Evolutionary conservation across 371 early-diverging fungal species (phyloP).

Genomic region (Circinella minor): DNA sequence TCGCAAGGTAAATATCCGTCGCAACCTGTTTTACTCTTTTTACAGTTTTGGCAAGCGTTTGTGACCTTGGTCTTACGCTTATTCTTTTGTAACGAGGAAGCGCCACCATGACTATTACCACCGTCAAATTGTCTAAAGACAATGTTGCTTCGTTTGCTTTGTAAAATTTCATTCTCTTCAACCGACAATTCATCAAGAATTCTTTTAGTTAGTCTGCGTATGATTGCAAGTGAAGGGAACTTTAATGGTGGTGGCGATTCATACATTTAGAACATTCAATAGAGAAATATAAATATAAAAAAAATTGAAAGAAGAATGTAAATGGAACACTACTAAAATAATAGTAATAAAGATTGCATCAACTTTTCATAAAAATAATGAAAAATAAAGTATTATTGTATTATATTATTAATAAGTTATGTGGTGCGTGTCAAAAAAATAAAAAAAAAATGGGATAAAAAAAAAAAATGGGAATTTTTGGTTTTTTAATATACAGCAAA

Average conservation of each 20-base stretch:
- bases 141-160: conserved; percentile 18
- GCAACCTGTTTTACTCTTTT: conserved; percentile 23
- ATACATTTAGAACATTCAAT: conserved; percentile 14
- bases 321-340: background rate
- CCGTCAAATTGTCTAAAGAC: conserved; percentile 22
- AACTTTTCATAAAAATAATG: background rate
- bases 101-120: background rate
- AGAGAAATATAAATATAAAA: background rate
- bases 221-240: conserved; percentile 19
- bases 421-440: background rate
- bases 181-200: conserved; percentile 19
- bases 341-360: background rate
- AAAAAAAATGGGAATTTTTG: too few species aligned
- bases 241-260: conserved; percentile 20
- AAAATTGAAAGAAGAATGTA: background rate
- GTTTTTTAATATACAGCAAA: background rate
- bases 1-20: conserved; percentile 22
- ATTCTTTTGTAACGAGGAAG: background rate
- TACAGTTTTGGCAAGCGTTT: conserved; percentile 24
- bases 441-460: background rate
- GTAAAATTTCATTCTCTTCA: conserved; percentile 19
- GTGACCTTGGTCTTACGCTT: conserved; percentile 15
- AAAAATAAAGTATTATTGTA: background rate
- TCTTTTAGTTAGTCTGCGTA: conserved; percentile 19
- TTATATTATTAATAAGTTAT: background rate